Conservation (phyloP, 805 yeast species). For the Blastobotrys parvus region DNA sequence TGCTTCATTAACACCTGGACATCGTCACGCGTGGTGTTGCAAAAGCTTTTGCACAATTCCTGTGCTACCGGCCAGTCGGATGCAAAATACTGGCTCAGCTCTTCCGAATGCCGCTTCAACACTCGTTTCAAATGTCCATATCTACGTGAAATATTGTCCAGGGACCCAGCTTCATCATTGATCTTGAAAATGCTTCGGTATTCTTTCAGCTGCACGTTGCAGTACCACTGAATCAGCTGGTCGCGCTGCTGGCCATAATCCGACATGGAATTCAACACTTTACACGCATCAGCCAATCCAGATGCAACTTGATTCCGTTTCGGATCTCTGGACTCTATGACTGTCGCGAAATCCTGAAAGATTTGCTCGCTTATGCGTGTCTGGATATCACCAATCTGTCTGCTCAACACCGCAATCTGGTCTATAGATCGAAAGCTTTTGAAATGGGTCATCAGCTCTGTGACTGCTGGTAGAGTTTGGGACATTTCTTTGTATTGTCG, state of each 20-base stretch:
- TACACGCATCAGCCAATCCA: conserved; percentile 51
- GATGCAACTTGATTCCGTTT: background rate
- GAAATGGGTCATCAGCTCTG: conserved; percentile 64
- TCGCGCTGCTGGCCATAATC: conserved; percentile 45
- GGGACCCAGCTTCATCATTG: conserved; percentile 87
- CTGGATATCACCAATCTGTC: conserved; percentile 51
- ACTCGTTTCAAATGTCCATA: conserved; percentile 74
- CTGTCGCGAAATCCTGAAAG: conserved; percentile 53
- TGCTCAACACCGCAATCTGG: conserved; percentile 61
- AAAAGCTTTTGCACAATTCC: conserved; percentile 53
- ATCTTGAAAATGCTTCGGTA: conserved; percentile 65
- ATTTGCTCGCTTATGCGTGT: conserved; percentile 58
- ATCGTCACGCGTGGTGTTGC: conserved; percentile 62
- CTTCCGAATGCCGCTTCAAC: conserved; percentile 48
- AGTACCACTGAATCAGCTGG: conserved; percentile 65
- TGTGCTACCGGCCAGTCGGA: conserved; percentile 61
- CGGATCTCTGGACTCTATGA: conserved; percentile 26
- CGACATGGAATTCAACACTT: conserved; percentile 51
- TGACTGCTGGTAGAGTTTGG: conserved; percentile 58
- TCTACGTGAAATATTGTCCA: conserved; percentile 78
- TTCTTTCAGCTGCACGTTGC: conserved; percentile 61
- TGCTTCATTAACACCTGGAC: conserved; percentile 44
- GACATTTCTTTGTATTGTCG: conserved; percentile 47
- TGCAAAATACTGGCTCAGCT: conserved; percentile 53
- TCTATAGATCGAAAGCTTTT: conserved; percentile 75